phyloP scores from a whole-genome alignment of 345 rosid species.

The Salix exigua region DNA sequence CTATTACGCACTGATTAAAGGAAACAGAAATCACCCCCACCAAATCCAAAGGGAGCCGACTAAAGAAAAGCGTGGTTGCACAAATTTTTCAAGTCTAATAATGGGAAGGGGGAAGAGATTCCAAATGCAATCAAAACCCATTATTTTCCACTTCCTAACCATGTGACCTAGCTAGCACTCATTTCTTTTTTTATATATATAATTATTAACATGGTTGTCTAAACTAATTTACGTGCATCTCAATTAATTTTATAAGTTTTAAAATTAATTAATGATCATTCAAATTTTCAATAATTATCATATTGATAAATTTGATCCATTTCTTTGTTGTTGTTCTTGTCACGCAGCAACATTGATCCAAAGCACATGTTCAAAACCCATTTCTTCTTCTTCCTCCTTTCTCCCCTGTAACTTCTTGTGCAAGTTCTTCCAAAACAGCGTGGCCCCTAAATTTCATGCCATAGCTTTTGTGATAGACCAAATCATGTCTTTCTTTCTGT shows the following conservation, averaged over 20 bases:
- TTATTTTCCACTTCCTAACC: not conserved
- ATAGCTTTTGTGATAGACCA: not conserved
- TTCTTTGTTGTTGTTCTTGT: conserved; percentile 11
- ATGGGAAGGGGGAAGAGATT: not conserved
- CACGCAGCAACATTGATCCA: not conserved
- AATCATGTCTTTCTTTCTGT: not conserved
- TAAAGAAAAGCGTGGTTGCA: too few relatives aligned
- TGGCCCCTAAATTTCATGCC: not conserved
- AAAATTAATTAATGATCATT: too few relatives aligned
- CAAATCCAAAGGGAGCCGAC: too few relatives aligned
- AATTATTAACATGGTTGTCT: too few relatives aligned
- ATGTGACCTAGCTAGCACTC: conserved; percentile 14
- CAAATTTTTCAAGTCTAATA: not conserved
- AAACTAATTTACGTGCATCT: rapidly evolving
- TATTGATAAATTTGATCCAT: not conserved
- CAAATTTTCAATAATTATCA: rapidly evolving
- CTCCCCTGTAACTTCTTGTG: not conserved
- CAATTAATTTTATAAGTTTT: rapidly evolving
- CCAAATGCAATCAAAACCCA: not conserved
- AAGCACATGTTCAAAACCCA: not conserved
- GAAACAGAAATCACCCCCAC: not conserved
- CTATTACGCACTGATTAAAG: not conserved
- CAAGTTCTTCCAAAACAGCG: not conserved
- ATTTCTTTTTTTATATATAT: not conserved
- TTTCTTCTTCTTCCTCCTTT: not conserved